Base-by-base conservation (phyloP, 2,329 filamentous ascomycete species). In the Colletotrichum noveboracense region DNA sequence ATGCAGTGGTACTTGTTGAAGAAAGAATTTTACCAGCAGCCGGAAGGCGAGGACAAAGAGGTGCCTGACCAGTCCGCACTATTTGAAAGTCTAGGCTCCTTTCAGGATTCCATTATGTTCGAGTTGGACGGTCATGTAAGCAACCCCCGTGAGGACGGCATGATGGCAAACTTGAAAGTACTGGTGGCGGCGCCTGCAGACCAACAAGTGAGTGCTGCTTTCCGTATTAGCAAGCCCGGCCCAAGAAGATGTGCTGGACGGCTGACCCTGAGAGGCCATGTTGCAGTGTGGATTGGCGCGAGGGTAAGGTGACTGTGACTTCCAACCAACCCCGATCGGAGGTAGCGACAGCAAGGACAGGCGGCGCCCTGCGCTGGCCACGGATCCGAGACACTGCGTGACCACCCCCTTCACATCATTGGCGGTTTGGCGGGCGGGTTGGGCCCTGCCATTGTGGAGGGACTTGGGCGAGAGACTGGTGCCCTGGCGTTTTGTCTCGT, bases 331-430 rank as follows among this genome's bases (percentile, higher is more conserved):
- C 18, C 13, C 18, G 30, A 32, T 61, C 56, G 55, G 55, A 70
- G 56, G 58, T 64, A 38, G 70, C 32, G 56, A 75, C 69, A 56
- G 69, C 56, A 69, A 60, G 66, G 32, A 65, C 71, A 71, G 66
- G 48, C 67, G 71, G 48, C 71, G 67, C 32, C 66, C 71, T 71
- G 73, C 61, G 70, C 70, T 67, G 73, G 64, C 70, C 73, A 75
- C 73, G 73, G 73, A 75, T 75, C 73, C 73, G 73, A 75, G 73
- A 75, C 73, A 75, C 73, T 75, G 73, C 70, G 73, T 75, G 73
- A 75, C 73, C 73, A 24, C 71, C 62, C 60, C 60, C 38, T 43
- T 61, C 34, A 38, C 30, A 65, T 61, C 43, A n/a, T 52, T 52
- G 43, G n/a, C 43, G 43, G 43, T 52, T 52, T 52, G 43, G n/a